These are phyloP conservation scores for Ramalina peruviana DNA, from an alignment of 495 filamentous ascomycete genomes.

Conservation along the genomic window DNA sequence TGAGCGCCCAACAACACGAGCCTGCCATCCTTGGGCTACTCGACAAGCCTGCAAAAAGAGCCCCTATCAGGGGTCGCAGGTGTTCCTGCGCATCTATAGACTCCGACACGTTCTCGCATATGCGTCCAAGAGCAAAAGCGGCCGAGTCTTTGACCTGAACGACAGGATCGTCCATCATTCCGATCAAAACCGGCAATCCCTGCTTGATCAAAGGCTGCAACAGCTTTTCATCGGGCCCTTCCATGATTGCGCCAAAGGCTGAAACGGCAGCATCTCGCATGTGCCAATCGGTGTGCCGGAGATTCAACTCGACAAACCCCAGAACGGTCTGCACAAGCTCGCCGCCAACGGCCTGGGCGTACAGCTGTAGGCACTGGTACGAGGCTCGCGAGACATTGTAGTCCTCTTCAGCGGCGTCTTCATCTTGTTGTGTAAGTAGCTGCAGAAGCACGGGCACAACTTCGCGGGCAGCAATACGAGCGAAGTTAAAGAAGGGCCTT, in stretches of 20 bases:
- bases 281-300: slow-evolving; percentile 85
- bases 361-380: slow-evolving; percentile 92
- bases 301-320: slow-evolving; percentile 77
- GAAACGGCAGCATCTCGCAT: slow-evolving; percentile 87
- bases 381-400: slow-evolving; percentile 92
- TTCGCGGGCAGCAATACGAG: slow-evolving; percentile 73
- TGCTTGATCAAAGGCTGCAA: slow-evolving; percentile 90
- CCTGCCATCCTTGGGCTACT: slow-evolving; percentile 93
- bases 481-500: slow-evolving; percentile 85
- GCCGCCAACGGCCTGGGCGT: slow-evolving; percentile 74
- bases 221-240: slow-evolving; percentile 80
- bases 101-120: slow-evolving; percentile 79
- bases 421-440: slow-evolving; percentile 89
- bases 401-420: slow-evolving; percentile 90
- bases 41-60: slow-evolving; percentile 80
- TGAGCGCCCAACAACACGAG: slow-evolving; percentile 97
- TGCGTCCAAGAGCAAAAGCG: slow-evolving; percentile 87
- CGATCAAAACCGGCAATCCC: slow-evolving; percentile 74
- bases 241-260: slow-evolving; percentile 98
- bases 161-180: slow-evolving; percentile 88
- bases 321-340: slow-evolving; percentile 74
- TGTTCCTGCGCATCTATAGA: slow-evolving; percentile 74
- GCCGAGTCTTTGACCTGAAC: slow-evolving; percentile 93
- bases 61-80: slow-evolving; percentile 66
- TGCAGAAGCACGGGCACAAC: slow-evolving; percentile 83